Base-by-base conservation (phyloP, 345 rosid species). In the Limnanthes douglasii region DNA sequence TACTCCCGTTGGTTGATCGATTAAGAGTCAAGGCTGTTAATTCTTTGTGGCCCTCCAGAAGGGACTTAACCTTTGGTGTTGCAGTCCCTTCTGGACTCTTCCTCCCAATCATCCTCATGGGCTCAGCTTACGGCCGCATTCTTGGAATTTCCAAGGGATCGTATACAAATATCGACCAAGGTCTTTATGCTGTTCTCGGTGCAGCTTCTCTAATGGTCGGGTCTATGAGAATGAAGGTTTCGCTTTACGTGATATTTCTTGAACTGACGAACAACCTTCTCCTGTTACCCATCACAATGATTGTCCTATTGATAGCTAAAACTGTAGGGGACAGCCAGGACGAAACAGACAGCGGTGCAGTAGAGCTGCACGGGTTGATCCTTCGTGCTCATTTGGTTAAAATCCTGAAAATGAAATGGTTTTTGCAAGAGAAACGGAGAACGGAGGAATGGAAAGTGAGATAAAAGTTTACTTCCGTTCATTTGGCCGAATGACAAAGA, bases 201-300 rank as follows among this genome's bases (percentile, higher is more conserved):
- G 95, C 95, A 35, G 97, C 95, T 33, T 74, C 95, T 14, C 76
- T 88, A 10, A 78, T 88, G 93, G 76, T 80, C 34, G 97, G 97
- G 1, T 78, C 97, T 0, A 88, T 88, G 97, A 79, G 97, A 53
- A 88, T 82, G 97, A 88, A 94, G 0, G 97, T 88, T 10, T 88
- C 97, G 5, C 78, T 88, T 20, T 82, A 95, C 45, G 83, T 88
- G 15, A 88, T 88, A 50, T 78, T 88, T 48, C 95, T 88, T 1
- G 97, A 88, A 52, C 83, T 88, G 22, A 82, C 97, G 39, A 88
- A 88, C 80, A 82, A 88, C 53, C 93, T 88, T 30, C 66, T 69
- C 3, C 45, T 88, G 52, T 68, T 88, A 11, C 97, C 97, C 8
- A 64, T 78, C 5, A 78, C 90, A 3, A 88, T 88, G 97, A 48